Base-by-base conservation (phyloP, 352 stramenopile species). In the Aphanomyces astaci region DNA sequence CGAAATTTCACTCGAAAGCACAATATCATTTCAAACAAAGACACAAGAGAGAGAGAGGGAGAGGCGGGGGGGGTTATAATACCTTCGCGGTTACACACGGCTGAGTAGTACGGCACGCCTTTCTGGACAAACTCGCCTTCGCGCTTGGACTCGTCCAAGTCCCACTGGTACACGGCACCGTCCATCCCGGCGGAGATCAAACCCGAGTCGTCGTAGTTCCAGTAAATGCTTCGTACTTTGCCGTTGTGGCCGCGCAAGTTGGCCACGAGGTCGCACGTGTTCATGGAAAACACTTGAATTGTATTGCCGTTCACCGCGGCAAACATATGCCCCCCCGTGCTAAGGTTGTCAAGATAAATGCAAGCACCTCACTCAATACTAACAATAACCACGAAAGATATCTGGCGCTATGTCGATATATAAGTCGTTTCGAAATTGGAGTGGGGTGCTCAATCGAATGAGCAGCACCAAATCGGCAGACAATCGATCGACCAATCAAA, bases 91-190 rank as follows among this genome's bases (percentile, higher is more conserved):
- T 87, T 96, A 66, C 76, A 88, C 17, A 97, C 71, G 9, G 87
- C 91, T 7, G 84, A 94, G 63, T 82, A 92, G 71, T 97, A 98
- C 7, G 85, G 78, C 4, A 91, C 87, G n/a, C 91, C 90, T 63
- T 98, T 98, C 65, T 97, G 88, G 7, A 97, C 89, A 57, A 96
- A 96, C 66, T 97, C 90, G 31, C 86, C 90, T n/a, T 93, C 79
- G 30, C 94, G 80, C 69, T 96, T 97, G 52, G 81, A 87, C 46
- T 96, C 90, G 45, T 96, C 89, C 31, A 97, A 75, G 54, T 97
- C 83, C 94, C 94, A 98, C 52, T 93, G 79, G 70, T 98, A 98
- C 28, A 98, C 87, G 9, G 91, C 94, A 54, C 94, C 94, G 71
- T 98, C 94, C 73, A 95, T 80, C 15, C 94, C 92, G 13, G 88